Evolutionary conservation across 495 filamentous ascomycete species (phyloP).

Genomic region (Penicillium lividum): DNA sequence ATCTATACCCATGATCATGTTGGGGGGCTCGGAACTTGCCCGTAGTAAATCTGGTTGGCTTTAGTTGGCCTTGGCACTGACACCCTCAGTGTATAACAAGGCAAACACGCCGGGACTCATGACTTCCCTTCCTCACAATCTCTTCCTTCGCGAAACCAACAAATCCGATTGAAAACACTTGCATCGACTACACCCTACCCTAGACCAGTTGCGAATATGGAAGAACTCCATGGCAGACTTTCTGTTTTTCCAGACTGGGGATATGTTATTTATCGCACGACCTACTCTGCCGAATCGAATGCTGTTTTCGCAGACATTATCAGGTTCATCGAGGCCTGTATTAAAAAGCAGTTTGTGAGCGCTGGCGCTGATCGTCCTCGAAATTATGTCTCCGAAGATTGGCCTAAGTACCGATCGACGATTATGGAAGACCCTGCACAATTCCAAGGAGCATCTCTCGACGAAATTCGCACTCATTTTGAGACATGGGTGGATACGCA

Average conservation of each 20-base stretch:
- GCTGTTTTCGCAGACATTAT: conserved; percentile 12
- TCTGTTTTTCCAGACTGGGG: conserved; percentile 12
- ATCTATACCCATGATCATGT: conserved; percentile 1
- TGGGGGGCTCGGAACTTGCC: conserved; percentile 1
- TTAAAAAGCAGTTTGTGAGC: conserved; percentile 1
- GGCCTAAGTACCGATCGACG: too few species aligned
- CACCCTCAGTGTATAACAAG: conserved; percentile 1
- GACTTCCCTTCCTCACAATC: background rate
- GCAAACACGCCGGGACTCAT: background rate
- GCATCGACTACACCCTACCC: conserved; percentile 1
- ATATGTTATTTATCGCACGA: conserved; percentile 17
- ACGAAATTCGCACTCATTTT: too few species aligned
- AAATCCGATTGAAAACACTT: conserved; percentile 1
- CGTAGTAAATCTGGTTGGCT: background rate
- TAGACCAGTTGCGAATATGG: conserved; percentile 8
- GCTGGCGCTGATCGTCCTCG: background rate
- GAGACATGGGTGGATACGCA: too few species aligned
- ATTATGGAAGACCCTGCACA: background rate
- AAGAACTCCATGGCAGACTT: conserved; percentile 13
- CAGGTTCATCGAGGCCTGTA: conserved; percentile 14
- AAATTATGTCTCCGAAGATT: background rate
- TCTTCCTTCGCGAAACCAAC: conserved; percentile 2
- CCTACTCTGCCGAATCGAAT: conserved; percentile 16
- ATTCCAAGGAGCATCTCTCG: too few species aligned
- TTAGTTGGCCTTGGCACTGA: conserved; percentile 1